Evolutionary conservation across 1,284 basidiomycete genomes (phyloP).

Genomic region (Cryptococcus deneoformans): DNA sequence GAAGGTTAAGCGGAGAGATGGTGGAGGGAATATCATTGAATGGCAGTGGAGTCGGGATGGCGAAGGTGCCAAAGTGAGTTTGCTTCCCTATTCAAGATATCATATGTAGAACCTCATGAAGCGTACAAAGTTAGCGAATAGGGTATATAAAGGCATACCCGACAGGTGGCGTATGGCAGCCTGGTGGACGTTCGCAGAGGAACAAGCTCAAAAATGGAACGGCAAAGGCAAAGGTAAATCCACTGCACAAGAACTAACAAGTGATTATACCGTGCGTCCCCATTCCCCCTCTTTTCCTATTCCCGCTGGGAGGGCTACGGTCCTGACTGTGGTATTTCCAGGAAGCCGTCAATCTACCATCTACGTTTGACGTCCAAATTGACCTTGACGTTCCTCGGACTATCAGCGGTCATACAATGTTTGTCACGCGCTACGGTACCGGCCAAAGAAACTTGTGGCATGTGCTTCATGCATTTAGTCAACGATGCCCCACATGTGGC

Average conservation of each 20-base stretch:
- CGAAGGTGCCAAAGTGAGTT: slow-evolving; percentile 58
- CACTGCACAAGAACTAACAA: slow-evolving; percentile 28
- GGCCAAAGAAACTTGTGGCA: slow-evolving; percentile 94
- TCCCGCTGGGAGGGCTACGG: neutral
- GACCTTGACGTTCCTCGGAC: slow-evolving; percentile 97
- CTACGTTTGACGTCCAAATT: slow-evolving; percentile 92
- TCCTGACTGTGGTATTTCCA: slow-evolving; percentile 13
- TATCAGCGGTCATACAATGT: slow-evolving; percentile 91
- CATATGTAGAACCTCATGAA: too few species aligned
- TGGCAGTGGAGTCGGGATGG: slow-evolving; percentile 65
- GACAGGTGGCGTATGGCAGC: slow-evolving; percentile 92
- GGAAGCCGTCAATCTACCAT: slow-evolving; percentile 70
- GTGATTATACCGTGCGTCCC: slow-evolving; percentile 57
- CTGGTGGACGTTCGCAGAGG: slow-evolving; percentile 72
- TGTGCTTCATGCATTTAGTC: slow-evolving; percentile 87
- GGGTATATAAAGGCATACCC: slow-evolving; percentile 94
- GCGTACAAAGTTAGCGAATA: slow-evolving; percentile 52
- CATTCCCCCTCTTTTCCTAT: neutral
- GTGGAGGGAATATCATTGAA: slow-evolving; percentile 66
- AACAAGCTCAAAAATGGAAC: slow-evolving; percentile 29
- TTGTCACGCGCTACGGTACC: slow-evolving; percentile 91
- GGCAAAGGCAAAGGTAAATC: slow-evolving; percentile 30
- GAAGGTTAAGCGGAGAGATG: slow-evolving; percentile 59
- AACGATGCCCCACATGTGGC: slow-evolving; percentile 81
- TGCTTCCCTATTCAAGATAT: slow-evolving; percentile 1